These are phyloP conservation scores for Mallotus japonicus DNA, from an alignment of 441 rosid genomes.

Conservation along the genomic window DNA sequence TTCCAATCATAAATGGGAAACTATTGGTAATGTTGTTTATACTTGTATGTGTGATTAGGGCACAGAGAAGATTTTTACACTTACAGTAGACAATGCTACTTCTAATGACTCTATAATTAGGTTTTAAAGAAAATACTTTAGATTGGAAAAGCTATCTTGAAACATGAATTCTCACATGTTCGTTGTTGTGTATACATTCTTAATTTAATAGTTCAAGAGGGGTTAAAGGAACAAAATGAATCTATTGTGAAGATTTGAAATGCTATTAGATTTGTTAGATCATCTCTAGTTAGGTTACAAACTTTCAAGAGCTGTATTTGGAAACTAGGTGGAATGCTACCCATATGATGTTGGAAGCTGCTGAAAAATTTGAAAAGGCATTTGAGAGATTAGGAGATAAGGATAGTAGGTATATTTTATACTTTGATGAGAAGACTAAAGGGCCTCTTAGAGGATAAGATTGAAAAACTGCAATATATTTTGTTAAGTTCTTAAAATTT, in stretches of 20 bases:
- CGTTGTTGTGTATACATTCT: slow-evolving; percentile 1
- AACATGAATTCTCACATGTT: background rate
- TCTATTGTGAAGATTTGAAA: background rate
- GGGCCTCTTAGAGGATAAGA: background rate
- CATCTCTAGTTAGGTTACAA: background rate
- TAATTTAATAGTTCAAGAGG: background rate
- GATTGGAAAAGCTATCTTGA: background rate
- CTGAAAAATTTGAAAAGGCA: too few relatives aligned
- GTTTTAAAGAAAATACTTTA: background rate
- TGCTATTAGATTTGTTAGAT: background rate
- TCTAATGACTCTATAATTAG: background rate
- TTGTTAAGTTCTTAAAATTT: background rate
- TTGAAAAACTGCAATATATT: background rate
- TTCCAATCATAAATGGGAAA: too few relatives aligned
- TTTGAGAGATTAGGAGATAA: too few relatives aligned
- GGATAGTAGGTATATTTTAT: background rate
- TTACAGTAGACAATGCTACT: background rate
- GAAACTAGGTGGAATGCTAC: too few relatives aligned
- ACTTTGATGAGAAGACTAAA: background rate
- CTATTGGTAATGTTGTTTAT: too few relatives aligned
- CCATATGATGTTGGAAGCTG: too few relatives aligned
- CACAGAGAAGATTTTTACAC: background rate
- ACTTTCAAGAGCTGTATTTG: background rate
- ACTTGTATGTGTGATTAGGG: too few relatives aligned
- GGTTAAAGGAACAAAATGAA: background rate